These are phyloP conservation scores for Arthrobotrys megalospora DNA, from an alignment of 2,329 filamentous ascomycete genomes.

Conservation along the genomic window DNA sequence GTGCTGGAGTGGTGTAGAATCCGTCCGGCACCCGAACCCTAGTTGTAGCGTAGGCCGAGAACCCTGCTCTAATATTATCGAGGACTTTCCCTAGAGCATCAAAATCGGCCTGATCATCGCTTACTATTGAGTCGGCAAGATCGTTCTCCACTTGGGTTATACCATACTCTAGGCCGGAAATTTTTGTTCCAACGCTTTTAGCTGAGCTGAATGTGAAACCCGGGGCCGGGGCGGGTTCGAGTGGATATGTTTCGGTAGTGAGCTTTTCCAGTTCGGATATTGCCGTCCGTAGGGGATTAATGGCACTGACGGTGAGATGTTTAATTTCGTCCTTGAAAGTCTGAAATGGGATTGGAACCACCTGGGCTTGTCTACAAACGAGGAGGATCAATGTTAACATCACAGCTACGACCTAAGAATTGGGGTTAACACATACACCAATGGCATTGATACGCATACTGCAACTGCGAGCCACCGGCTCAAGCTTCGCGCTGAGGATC, in stretches of 20 bases:
- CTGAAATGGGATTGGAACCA: constrained; percentile 1
- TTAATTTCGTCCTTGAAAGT: neutral
- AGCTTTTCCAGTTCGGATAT: neutral
- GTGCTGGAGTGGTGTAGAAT: constrained; percentile 7
- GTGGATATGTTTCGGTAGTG: neutral
- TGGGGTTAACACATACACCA: neutral
- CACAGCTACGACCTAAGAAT: no score
- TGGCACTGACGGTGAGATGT: neutral
- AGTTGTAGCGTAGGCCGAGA: neutral
- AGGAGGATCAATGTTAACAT: neutral
- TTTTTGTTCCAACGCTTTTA: constrained; percentile 8
- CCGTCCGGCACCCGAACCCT: neutral
- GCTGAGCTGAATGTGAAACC: neutral
- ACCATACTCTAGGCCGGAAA: neutral
- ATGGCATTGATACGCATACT: neutral
- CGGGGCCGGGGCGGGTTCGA: neutral
- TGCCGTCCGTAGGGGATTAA: neutral
- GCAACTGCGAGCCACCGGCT: neutral
- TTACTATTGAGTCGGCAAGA: neutral
- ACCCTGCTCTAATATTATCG: neutral
- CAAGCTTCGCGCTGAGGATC: neutral
- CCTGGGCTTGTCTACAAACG: neutral
- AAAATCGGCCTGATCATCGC: neutral
- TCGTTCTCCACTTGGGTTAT: neutral
- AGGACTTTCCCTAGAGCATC: neutral